A percentile compares a stretch with the other conserved stretches of the same genome.
These are phyloP conservation scores for Kalmanozyma brasiliensis DNA, from an alignment of 1,284 basidiomycete genomes.

Conservation along the genomic window DNA sequence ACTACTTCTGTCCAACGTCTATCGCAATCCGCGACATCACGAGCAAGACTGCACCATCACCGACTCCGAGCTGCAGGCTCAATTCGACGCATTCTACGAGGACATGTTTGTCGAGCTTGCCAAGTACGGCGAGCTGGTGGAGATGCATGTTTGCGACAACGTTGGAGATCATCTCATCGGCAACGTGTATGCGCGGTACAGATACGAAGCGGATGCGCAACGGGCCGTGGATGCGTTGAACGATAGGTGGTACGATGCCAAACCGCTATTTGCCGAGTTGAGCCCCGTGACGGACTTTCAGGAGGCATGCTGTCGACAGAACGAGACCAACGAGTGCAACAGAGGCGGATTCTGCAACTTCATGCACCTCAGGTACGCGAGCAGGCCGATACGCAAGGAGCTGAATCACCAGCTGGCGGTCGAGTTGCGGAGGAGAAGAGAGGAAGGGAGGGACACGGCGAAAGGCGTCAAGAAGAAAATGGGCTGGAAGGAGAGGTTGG, in stretches of 20 bases:
- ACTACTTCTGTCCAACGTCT: conserved; percentile 96
- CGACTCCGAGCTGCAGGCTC: conserved; percentile 84
- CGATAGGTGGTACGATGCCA: conserved; percentile 96
- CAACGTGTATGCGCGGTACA: conserved; percentile 97
- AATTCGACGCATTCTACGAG: conserved; percentile 97
- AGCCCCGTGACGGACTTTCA: conserved; percentile 99
- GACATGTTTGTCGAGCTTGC: conserved; percentile 80
- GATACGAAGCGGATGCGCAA: conserved; percentile 98
- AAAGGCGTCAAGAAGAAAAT: conserved; percentile 23
- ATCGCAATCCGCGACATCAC: conserved; percentile 91
- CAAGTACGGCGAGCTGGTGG: conserved; percentile 93
- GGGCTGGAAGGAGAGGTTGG: conserved; percentile 47
- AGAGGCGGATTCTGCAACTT: conserved; percentile 88
- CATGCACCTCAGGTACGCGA: conserved; percentile 79
- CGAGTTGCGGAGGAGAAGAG: conserved; percentile 48
- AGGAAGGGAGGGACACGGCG: conserved; percentile 27
- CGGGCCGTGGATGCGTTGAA: conserved; percentile 91
- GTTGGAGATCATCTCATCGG: conserved; percentile 98
- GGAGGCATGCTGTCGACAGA: conserved; percentile 95
- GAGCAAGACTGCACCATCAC: conserved; percentile 84
- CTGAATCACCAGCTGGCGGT: conserved; percentile 62
- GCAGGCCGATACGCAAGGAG: conserved; percentile 45
- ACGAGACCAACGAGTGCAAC: conserved; percentile 75
- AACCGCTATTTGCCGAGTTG: conserved; percentile 96
- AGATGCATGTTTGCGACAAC: conserved; percentile 97